Base-by-base conservation (phyloP, 140 eudicot species). In the Anethum foeniculum region DNA sequence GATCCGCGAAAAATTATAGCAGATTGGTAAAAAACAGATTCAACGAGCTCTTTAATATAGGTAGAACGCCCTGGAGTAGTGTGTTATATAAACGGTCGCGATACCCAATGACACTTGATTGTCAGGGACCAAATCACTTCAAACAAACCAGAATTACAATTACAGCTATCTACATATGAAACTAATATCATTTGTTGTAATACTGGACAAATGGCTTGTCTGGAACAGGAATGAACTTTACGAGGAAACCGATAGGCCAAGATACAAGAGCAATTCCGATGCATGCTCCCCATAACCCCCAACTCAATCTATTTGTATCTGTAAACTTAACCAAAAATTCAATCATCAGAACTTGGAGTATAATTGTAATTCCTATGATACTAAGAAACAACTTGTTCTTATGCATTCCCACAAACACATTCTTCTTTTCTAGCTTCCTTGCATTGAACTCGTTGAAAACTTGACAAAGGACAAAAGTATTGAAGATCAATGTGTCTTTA, bases 401-500 rank as follows among this genome's bases (percentile, higher is more conserved):
- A 30, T 78, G 85, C 2, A 83, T 71, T 12, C 82, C 85, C 28
- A 39, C 75, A 18, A 83, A 78, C 0, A 83, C 51, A 51, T 83
- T 83, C 76, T 78, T 82, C 72, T 77, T 77, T 67, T 82, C 81
- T 16, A 78, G 64, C 73, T 78, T 78, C 62, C 85, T 68, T 2
- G 85, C 79, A 5, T 78, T 82, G 75, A 82, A 69, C 25, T 48
- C 79, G 41, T 77, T 82, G 47, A 82, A 82, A 9, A 82, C 82
- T n/a, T 82, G 82, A 67, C 82, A 82, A 1, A 82, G 79, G 3
- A 82, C 85, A 43, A 82, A 82, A 1, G 82, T 69, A 49, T 88
- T 88, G 80, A 88, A 88, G 3, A 88, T 78, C 83, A 88, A 12
- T 25, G 91, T 88, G 39, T 87, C 82, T 3, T 85, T 87, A 21